Base-by-base conservation (phyloP, 75 land plant genomes). In the Pinus albicaulis region DNA sequence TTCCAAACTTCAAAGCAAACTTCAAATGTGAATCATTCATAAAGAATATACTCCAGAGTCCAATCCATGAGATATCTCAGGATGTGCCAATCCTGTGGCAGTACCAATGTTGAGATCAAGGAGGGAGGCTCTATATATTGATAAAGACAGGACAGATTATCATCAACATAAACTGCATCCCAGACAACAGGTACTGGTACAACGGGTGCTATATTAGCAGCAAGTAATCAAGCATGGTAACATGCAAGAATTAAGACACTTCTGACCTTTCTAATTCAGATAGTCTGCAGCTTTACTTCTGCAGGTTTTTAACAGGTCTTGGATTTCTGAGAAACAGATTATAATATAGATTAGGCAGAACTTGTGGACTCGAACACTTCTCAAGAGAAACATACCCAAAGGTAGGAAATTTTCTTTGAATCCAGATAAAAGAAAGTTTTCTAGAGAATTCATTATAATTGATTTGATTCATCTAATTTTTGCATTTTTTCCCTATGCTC, bases 11-110 rank as follows among this genome's bases (percentile, higher is more conserved):
- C 26, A 73, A 53, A 52, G 34, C 28, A 73, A 55, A 73, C 74
- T 25, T 73, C 25, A 73, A 53, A 19, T 15, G 56, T 73, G 25
- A 53, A 53, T 73, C 19, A 73, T n/a, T 73, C 31, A 58, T 8
- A 26, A 19, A 52, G 53, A 73, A 56, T 56, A 17, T 73, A 20
- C 22, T 66, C 22, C 31, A 48, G 12, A 48, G 53, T 48, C 53
- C 53, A 38, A 17, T 15, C 66, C 31, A 31, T 26, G 66, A 63
- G 66, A 63, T 63, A 63, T 63, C 34, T 63, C 66, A 63, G 31
- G 19, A 31, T 64, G 68, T 64, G 38, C 38, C 38, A 31, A 48
- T 11, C 38, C 68, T 31, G 38, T 31, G 19, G 68, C 19, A 64
- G 34, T 64, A 26, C 12, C 28, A 60, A 28, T 31, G 19, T 36